phyloP scores from a whole-genome alignment of 805 yeast genomes.

The Cyberlindnera sargentensis region DNA sequence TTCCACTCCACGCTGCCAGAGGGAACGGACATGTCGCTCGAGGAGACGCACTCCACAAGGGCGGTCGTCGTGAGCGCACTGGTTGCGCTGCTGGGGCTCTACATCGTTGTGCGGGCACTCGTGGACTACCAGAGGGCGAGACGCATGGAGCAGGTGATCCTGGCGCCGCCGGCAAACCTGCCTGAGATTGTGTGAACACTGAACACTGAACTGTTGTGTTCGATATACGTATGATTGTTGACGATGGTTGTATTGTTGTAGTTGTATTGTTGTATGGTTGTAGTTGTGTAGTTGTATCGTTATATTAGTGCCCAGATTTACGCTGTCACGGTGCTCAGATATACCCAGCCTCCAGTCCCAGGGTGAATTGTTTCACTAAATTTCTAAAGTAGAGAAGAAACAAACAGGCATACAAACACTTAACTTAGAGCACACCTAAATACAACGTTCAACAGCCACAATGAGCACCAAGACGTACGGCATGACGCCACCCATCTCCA shows the following conservation, averaged over 20 bases:
- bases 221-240: neutral
- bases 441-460: neutral
- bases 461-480: conserved; percentile 18
- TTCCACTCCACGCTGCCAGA: conserved; percentile 18
- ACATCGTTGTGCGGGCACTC: conserved; percentile 60
- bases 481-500: conserved; percentile 58
- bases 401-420: too few species aligned
- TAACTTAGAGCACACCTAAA: too few species aligned
- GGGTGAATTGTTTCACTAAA: too few species aligned
- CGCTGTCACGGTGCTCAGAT: neutral
- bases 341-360: neutral
- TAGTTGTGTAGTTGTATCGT: neutral
- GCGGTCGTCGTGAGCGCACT: conserved; percentile 44
- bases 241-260: neutral
- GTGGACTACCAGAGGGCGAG: conserved; percentile 70
- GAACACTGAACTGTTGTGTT: neutral
- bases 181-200: neutral
- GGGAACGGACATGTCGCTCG: conserved; percentile 13
- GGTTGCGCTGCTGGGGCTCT: conserved; percentile 60
- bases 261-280: too few species aligned
- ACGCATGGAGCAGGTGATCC: conserved; percentile 60
- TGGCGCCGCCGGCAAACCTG: conserved; percentile 33
- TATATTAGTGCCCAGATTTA: neutral
- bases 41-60: conserved; percentile 1
- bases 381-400: too few species aligned